A percentile compares a stretch with the other conserved stretches of the same genome.
Evolutionary conservation across 768 basidiomycete genomes (phyloP).

Genomic region (Postia placenta): DNA sequence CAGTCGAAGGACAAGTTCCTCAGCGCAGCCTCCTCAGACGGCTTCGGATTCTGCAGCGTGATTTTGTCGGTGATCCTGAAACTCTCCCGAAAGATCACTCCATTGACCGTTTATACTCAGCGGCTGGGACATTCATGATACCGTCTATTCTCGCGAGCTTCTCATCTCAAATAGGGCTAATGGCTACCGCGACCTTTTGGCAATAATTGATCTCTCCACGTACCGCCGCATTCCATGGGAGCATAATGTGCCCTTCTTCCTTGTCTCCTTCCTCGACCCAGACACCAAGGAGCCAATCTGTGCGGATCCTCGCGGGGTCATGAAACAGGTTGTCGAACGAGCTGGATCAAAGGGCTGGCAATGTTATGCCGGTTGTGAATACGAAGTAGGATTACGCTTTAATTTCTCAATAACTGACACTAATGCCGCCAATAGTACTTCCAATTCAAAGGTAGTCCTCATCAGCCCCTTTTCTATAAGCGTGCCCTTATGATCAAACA

Average conservation of each 20-base stretch:
- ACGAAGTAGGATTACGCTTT: constrained; percentile 56
- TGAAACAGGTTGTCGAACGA: constrained; percentile 51
- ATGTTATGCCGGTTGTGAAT: constrained; percentile 87
- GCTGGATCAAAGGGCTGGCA: constrained; percentile 45
- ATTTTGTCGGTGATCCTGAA: constrained; percentile 66
- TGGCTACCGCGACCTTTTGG: constrained; percentile 87
- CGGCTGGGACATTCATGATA: constrained; percentile 92
- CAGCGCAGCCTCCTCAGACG: constrained; percentile 67
- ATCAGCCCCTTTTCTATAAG: neutral
- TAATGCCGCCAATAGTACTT: constrained; percentile 66
- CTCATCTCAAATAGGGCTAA: constrained; percentile 88
- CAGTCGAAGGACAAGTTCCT: constrained; percentile 92
- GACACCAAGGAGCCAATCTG: constrained; percentile 69
- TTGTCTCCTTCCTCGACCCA: constrained; percentile 87
- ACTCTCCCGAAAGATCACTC: no score
- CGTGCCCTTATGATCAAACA: constrained; percentile 1
- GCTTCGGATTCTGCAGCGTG: constrained; percentile 92
- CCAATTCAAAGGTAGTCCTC: constrained; percentile 71
- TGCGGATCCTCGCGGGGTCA: constrained; percentile 83
- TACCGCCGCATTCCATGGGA: constrained; percentile 93
- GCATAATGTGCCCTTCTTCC: constrained; percentile 86
- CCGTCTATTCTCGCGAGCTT: constrained; percentile 78
- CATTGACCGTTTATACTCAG: constrained; percentile 28
- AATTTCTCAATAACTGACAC: no score
- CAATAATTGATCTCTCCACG: constrained; percentile 79